Base-by-base conservation (phyloP, 495 filamentous ascomycete genomes). In the Penicillium tannophilum region DNA sequence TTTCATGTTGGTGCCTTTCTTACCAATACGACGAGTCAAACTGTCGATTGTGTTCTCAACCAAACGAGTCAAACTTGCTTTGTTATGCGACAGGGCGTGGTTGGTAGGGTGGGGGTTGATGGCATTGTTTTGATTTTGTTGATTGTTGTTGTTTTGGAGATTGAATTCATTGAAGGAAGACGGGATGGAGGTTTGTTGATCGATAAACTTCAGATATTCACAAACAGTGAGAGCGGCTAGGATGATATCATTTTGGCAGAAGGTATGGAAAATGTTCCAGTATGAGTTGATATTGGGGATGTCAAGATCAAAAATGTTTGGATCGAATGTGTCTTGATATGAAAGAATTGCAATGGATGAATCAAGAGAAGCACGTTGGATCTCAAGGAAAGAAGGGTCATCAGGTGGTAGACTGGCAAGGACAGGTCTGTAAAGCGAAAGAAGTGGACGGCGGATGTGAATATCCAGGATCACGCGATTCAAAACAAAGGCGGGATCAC, bases 241-340 rank as follows among this genome's bases (percentile, higher is more conserved):
- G 2, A 71, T 24, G 8, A 73, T 60, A 39, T 73, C 68, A 10
- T 64, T 58, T n/a, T 63, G 63, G 49, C 62, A 73, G 28, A 65
- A 52, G 1, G 39, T 48, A 24, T 67, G 63, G 53, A 67, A 71
- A 3, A 63, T 44, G 28, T 69, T 55, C 70, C 68, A 73, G 52
- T 63, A 68, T 14, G 43, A 16, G 20, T 36, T 60, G 6, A 52
- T 57, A 12, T 60, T 55, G 17, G 49, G 48, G 1, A 59, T 23
- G 14, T 69, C 62, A 41, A 62, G 52, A 19, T 67, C 63, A 2
- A 59, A 42, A 10, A 65, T 44, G 8, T 39, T 60, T 7, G 70
- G 68, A 28, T 71, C 70, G 35, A 73, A 69, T 20, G 63, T 56
- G 23, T 69, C 66, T 46, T 71, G 68, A 17, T 67, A 67, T 14